These are phyloP conservation scores for Paecilomyces fulvus DNA, from an alignment of 2,329 filamentous ascomycete genomes.

Conservation along the genomic window DNA sequence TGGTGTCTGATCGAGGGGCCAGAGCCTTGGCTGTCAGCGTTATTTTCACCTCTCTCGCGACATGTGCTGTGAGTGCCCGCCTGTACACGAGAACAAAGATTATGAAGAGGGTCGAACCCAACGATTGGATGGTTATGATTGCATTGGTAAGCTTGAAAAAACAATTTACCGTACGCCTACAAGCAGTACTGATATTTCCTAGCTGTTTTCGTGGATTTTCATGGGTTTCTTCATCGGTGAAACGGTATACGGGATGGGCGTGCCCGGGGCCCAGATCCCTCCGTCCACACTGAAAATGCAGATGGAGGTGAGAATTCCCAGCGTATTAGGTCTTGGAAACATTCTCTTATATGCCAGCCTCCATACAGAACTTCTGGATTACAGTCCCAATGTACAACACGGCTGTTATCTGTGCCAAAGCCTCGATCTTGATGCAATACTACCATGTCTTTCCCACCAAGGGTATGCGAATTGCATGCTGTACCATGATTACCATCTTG, in stretches of 20 bases:
- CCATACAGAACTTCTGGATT: constrained; percentile 26
- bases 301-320: constrained; percentile 19
- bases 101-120: constrained; percentile 24
- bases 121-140: constrained; percentile 29
- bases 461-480: constrained; percentile 28
- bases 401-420: constrained; percentile 35
- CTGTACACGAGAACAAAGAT: constrained; percentile 24
- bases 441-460: constrained; percentile 36
- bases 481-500: constrained; percentile 27
- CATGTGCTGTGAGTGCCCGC: constrained; percentile 20
- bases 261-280: constrained; percentile 24
- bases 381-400: constrained; percentile 32
- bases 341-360: not conserved
- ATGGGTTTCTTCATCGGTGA: constrained; percentile 28
- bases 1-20: constrained; percentile 17
- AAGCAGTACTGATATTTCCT: not conserved
- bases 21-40: constrained; percentile 21
- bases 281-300: constrained; percentile 19
- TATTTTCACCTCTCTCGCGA: constrained; percentile 23
- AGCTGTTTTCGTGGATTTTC: constrained; percentile 26
- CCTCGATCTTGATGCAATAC: constrained; percentile 43
- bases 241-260: constrained; percentile 27
- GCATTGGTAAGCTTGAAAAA: constrained; percentile 19
- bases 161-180: not conserved
- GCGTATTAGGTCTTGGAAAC: not conserved